A percentile compares a stretch with the other conserved stretches of the same genome.
phyloP scores from a whole-genome alignment of 441 rosid species.

The Aquilaria agallochum region DNA sequence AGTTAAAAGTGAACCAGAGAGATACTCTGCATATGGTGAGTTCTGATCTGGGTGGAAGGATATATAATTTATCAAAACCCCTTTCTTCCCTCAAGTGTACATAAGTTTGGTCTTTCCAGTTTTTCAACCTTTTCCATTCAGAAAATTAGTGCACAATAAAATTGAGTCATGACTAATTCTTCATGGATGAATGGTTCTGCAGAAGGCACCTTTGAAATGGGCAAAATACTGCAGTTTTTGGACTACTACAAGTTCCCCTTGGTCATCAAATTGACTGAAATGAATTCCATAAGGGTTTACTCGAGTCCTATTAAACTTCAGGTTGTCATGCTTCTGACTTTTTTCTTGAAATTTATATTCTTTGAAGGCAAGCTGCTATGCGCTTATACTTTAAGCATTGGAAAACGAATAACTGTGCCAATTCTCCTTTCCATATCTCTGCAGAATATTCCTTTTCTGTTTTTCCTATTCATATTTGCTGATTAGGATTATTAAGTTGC shows the following conservation, averaged over 20 bases:
- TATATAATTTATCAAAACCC: constrained; percentile 4
- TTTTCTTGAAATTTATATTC: not conserved
- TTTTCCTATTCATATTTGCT: too few species aligned
- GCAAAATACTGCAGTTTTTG: constrained; percentile 59
- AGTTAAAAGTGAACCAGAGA: constrained; percentile 83
- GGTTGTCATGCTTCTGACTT: constrained; percentile 35
- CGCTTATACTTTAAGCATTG: too few species aligned
- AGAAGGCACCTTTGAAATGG: constrained; percentile 56
- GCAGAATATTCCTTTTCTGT: too few species aligned
- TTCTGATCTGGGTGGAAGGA: constrained; percentile 7
- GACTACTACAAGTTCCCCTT: constrained; percentile 73
- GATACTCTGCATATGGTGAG: constrained; percentile 71
- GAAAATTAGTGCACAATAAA: constrained; percentile 2
- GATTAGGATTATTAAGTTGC: too few species aligned
- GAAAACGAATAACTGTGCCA: too few species aligned
- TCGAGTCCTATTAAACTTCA: constrained; percentile 77
- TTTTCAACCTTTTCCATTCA: not conserved
- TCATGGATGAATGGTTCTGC: constrained; percentile 26
- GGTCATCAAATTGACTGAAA: constrained; percentile 69
- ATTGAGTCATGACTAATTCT: constrained; percentile 12
- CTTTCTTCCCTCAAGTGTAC: not conserved
- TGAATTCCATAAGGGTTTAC: constrained; percentile 64
- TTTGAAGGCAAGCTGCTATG: too few species aligned
- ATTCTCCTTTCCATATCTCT: too few species aligned
- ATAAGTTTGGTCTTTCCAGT: constrained; percentile 2